These are phyloP conservation scores for Solanum clarkiae DNA, from an alignment of 257 asterid species.

Conservation along the genomic window DNA sequence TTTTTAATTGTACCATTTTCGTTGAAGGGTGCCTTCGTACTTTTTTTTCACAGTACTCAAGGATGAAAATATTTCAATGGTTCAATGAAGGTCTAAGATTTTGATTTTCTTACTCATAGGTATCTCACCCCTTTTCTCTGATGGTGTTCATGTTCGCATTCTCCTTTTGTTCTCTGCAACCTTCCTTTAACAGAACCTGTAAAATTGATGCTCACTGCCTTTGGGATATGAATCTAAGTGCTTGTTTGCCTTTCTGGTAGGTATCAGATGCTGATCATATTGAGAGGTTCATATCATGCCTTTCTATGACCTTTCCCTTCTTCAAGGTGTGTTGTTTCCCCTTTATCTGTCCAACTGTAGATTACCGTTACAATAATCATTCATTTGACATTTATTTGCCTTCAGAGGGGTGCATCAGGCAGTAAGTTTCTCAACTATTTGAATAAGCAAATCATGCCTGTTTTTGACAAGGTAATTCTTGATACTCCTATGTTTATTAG, in stretches of 20 bases:
- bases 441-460: constrained; percentile 74
- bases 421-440: constrained; percentile 71
- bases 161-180: neutral
- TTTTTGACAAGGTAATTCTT: constrained; percentile 72
- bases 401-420: constrained; percentile 88
- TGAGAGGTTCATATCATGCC: constrained; percentile 58
- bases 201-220: neutral
- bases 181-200: neutral
- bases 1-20: neutral
- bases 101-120: neutral
- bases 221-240: neutral
- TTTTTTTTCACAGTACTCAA: neutral
- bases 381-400: constrained; percentile 4
- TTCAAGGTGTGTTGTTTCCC: constrained; percentile 38
- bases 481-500: neutral
- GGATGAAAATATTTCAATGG: neutral
- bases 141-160: neutral
- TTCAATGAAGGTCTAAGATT: neutral
- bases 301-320: constrained; percentile 69
- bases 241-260: constrained; percentile 24
- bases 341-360: neutral
- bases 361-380: neutral
- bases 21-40: neutral
- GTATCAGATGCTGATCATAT: constrained; percentile 85
- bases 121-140: neutral